Evolutionary conservation across 2,329 filamentous ascomycete genomes (phyloP), one percentile per base, ranked within the genome.

Genomic region (Sodiomyces alkalinus): DNA sequence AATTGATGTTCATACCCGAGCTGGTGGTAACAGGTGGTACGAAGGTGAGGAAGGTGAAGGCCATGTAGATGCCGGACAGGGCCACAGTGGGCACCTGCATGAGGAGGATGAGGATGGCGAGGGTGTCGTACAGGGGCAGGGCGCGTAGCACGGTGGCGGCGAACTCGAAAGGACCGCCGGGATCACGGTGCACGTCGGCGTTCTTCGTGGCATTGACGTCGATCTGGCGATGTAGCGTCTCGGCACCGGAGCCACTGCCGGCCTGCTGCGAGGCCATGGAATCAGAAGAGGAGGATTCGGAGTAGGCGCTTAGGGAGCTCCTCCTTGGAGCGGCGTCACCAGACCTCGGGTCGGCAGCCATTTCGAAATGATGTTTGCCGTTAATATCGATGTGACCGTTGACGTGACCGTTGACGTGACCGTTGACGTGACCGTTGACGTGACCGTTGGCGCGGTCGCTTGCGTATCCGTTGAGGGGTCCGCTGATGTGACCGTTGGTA

Each of bases 71-170:
- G 51, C 83, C 65, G 38, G 85, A 87, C 44, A 94, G 68, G 33
- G 87, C 75, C 44, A 87, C 76, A 14, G 86, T 82, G 17, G 87
- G 86, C 7, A 94, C 73, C 49, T 92, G 86, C 55, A 94, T 80
- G 41, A 96, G 71, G 44, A 94, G 80, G 55, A 94, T 93, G 51
- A 96, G 74, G 46, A 96, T 93, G 49, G 87, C 85, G 55, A 94
- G 82, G 35, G 87, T 93, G 58, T 96, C 87, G 58, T 83, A 80
- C 47, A 93, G 74, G 30, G 87, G 87, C 45, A 86, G 87, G 29
- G 85, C 83, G 45, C 74, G 75, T 49, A 96, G 71, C 43, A 96
- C 87, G 31, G 85, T 93, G 41, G 81, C 70, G 38, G 80, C 78
- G 39, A 92, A 64, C 43, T 80, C 75, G 41, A 92, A 57, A 26